These are phyloP conservation scores for Monocercomonoides exilis DNA, from an alignment of 78 protist genomes.

Conservation along the genomic window DNA sequence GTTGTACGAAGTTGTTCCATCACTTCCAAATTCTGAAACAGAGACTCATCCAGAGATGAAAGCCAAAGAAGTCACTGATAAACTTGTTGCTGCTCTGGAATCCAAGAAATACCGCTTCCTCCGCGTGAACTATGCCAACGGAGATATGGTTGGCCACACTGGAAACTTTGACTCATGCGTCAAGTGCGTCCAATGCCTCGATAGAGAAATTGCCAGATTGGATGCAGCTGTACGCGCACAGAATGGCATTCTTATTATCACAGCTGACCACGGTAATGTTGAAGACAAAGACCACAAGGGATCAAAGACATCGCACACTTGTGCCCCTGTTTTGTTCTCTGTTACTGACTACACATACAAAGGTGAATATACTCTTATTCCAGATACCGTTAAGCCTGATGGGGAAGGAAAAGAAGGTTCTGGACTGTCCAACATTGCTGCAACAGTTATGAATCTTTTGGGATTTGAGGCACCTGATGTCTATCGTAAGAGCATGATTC, in stretches of 20 bases:
- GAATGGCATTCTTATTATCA: constrained; percentile 30
- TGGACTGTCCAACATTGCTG: constrained; percentile 42
- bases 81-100: constrained; percentile 22
- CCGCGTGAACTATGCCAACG: constrained; percentile 53
- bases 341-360: not conserved
- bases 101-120: constrained; percentile 15
- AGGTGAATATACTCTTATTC: not conserved
- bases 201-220: constrained; percentile 31
- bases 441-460: constrained; percentile 36
- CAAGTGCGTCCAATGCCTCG: constrained; percentile 13
- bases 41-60: constrained; percentile 51
- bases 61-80: constrained; percentile 46
- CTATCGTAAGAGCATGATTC: constrained; percentile 16
- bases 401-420: not conserved
- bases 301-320: constrained; percentile 32
- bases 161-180: constrained; percentile 37
- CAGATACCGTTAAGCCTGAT: not conserved
- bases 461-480: constrained; percentile 24
- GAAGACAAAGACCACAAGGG: constrained; percentile 36
- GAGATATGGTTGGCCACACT: constrained; percentile 67
- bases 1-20: constrained; percentile 1
- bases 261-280: constrained; percentile 61
- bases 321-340: constrained; percentile 15
- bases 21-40: not conserved
- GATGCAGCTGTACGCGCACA: not conserved